Base-by-base conservation (phyloP, 2,329 filamentous ascomycete species). In the Cladophialophora exuberans region DNA sequence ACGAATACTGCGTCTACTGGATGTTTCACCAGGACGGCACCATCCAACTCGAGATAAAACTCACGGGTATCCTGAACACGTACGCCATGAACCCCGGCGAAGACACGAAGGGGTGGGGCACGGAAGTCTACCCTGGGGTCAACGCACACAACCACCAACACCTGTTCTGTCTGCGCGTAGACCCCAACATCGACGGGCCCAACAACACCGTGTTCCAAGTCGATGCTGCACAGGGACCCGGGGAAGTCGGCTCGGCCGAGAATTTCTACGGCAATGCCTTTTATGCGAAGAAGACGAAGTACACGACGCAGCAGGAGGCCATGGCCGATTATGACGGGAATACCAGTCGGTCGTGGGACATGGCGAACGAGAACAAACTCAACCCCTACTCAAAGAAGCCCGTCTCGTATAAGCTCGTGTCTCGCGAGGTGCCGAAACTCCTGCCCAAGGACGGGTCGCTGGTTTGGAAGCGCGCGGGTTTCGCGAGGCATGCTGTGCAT, bases 81-180 rank as follows among this genome's bases (percentile, higher is more conserved):
- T 96, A 96, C 66, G 78, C 85, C 22, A 87, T 96, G 79, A 83
- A 85, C 64, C 83, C 86, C 0, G 88, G 84, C 42, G 91, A 96
- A 72, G 89, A 94, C 61, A 87, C 88, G 6, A 78, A 88, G 25
- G 90, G 89, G 56, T 96, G 90, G 89, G 92, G 92, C 53, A 96
- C 91, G 0, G 87, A 96, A 71, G 92, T 97, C 6, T 94, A 93
- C 67, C 89, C 90, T 0, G 86, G 89, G 35, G 90, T 96, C 67
- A 96, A 96, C 67, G 92, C 92, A 0, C 92, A 96, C 75, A 96
- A 96, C 76, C 92, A 97, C 72, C 91, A 97, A 73, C 92, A 97
- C 71, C 81, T 97, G 26, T 97, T 97, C 82, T 96, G 90, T 69
- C 77, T 97, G 38, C 89, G 92, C 36, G 78, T 96, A 38, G 89